Base-by-base conservation (phyloP, 495 filamentous ascomycete species). In the Podospora appendiculata region DNA sequence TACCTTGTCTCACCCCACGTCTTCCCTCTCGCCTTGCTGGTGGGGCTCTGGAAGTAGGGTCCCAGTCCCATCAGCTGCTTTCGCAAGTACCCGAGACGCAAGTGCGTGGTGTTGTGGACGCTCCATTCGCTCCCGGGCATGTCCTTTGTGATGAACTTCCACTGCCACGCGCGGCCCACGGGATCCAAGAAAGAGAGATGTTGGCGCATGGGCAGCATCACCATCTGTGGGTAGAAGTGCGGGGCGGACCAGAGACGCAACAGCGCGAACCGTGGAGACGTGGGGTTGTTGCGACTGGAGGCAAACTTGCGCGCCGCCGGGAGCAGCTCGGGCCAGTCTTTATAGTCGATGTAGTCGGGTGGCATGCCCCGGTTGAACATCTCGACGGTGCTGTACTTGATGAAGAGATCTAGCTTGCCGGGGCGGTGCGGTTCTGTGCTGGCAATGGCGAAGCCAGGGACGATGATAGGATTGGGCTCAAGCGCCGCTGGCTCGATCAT, bases 121-220 rank as follows among this genome's bases (percentile, higher is more conserved):
- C 61, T 69, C 64, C 63, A 72, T 53, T 77, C 75, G 41, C 59
- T 65, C 17, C 52, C 54, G 1, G 69, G 67, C 67, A 78, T 70
- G 55, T 79, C 77, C 52, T 77, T 79, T 4, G 74, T 71, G 3
- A 79, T 57, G 58, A 78, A 78, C 45, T 66, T 70, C 70, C 72
- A 79, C 45, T 69, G 62, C 74, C 70, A 79, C 0, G 59, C 39
- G 11, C 77, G 65, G 0, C 61, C 69, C 3, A 65, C 32, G 44
- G 58, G 55, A 54, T 78, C 74, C 0, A 67, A 40, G 60, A 79
- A 76, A 9, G 70, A 51, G 8, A 51, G 60, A 1, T 48, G 52
- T 14, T 54, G 44, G 6, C 67, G 62, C 36, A 64, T 70, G 8
- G 64, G 47, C 8, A 47, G 43, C 14, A 67, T 66, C n/a, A 77